Conservation (phyloP, 2,329 filamentous ascomycete species). For the Sclerotinia subarctica region DNA sequence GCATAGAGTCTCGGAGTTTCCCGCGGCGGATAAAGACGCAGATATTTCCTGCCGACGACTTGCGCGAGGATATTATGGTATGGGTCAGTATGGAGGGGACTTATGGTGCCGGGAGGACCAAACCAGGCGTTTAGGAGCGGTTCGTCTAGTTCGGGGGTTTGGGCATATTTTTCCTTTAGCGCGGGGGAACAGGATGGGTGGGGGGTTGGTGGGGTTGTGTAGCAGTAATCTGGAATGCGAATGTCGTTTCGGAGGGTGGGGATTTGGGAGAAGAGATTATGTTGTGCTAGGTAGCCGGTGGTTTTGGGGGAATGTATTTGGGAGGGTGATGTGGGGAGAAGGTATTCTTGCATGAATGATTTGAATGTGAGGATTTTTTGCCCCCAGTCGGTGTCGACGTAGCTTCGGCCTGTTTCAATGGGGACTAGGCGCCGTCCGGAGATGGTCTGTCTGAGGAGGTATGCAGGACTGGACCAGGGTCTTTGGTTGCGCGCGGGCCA, state of each 20-base stretch:
- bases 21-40: slow-evolving; percentile 77
- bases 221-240: slow-evolving; percentile 79
- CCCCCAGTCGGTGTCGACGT: slow-evolving; percentile 81
- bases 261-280: slow-evolving; percentile 81
- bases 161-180: slow-evolving; percentile 36
- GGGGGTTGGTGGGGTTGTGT: slow-evolving; percentile 58
- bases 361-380: slow-evolving; percentile 76
- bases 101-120: slow-evolving; percentile 82
- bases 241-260: slow-evolving; percentile 75
- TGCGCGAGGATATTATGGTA: slow-evolving; percentile 92
- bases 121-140: slow-evolving; percentile 90
- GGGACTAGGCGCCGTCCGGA: slow-evolving; percentile 77
- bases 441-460: slow-evolving; percentile 72
- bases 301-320: not conserved
- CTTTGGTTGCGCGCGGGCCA: slow-evolving; percentile 74
- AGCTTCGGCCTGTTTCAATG: slow-evolving; percentile 80
- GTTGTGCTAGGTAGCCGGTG: slow-evolving; percentile 87
- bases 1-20: slow-evolving; percentile 59
- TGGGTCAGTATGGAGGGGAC: slow-evolving; percentile 87
- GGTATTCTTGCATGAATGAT: slow-evolving; percentile 56
- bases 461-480: slow-evolving; percentile 70
- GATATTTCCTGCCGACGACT: slow-evolving; percentile 85
- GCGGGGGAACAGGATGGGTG: slow-evolving; percentile 49
- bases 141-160: slow-evolving; percentile 47
- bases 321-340: no score